Conservation (phyloP, 306 rosid genomes). For the Vigna nakashimae region DNA sequence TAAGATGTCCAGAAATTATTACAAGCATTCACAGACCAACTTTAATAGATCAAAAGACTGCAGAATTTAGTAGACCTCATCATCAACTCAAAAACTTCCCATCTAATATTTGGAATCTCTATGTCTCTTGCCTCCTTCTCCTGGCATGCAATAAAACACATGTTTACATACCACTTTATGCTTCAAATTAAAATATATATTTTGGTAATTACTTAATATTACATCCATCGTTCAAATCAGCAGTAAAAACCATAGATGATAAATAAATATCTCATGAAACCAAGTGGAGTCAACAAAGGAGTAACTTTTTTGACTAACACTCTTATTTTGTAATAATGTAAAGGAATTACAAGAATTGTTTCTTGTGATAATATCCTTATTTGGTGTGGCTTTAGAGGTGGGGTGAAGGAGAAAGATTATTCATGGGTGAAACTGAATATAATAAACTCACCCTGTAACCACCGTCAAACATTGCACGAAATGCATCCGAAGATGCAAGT, state of each 20-base stretch:
- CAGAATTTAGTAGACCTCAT: constrained; percentile 72
- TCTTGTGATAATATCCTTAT: not conserved
- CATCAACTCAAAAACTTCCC: constrained; percentile 98
- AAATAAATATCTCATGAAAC: constrained; percentile 36
- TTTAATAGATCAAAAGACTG: constrained; percentile 16
- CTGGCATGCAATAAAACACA: constrained; percentile 59
- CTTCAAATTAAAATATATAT: constrained; percentile 30
- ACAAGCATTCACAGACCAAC: constrained; percentile 35
- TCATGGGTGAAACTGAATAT: constrained; percentile 1
- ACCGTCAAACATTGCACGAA: constrained; percentile 99
- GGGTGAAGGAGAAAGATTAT: constrained; percentile 16
- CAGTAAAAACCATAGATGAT: constrained; percentile 21
- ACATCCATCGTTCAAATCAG: constrained; percentile 27
- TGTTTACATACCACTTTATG: constrained; percentile 15
- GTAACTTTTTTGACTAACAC: not conserved
- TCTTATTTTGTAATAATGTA: not conserved
- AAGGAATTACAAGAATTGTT: not conserved
- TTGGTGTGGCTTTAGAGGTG: not conserved
- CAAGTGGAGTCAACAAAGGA: constrained; percentile 15
- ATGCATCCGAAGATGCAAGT: constrained; percentile 96
- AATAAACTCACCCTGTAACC: constrained; percentile 88
- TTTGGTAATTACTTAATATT: not conserved
- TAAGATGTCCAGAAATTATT: constrained; percentile 36
- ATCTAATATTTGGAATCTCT: constrained; percentile 97
- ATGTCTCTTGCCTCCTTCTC: constrained; percentile 99